phyloP scores from a whole-genome alignment of 2,329 filamentous ascomycete genomes.

The Ophiocordyceps camponoti-saundersi region DNA sequence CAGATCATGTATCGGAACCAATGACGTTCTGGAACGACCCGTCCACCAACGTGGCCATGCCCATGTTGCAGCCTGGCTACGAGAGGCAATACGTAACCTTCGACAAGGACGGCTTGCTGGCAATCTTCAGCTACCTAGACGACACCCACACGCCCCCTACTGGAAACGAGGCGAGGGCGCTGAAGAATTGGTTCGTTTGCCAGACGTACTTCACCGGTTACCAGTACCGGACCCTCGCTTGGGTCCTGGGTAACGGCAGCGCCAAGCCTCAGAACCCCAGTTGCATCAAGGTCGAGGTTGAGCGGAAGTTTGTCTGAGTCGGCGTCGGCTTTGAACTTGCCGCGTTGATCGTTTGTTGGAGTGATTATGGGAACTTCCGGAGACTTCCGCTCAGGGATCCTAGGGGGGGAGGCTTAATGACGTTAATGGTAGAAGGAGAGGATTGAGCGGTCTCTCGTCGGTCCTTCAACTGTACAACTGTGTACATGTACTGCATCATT shows the following conservation, averaged over 20 bases:
- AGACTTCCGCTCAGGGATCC: no score
- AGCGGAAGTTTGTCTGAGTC: constrained; percentile 4
- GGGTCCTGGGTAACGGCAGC: constrained; percentile 4
- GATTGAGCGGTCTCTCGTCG: no score
- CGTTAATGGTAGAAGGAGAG: no score
- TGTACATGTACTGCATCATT: no score
- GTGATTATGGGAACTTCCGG: no score
- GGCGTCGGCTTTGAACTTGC: background rate
- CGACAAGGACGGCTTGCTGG: constrained; percentile 4
- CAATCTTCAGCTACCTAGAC: constrained; percentile 6
- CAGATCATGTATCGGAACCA: constrained; percentile 2
- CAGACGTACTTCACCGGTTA: constrained; percentile 5
- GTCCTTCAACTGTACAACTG: no score
- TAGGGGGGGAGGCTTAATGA: no score
- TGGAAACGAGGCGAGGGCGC: background rate
- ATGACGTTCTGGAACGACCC: constrained; percentile 6
- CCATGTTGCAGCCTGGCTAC: constrained; percentile 6
- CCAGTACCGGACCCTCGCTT: constrained; percentile 5
- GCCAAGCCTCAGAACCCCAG: constrained; percentile 8
- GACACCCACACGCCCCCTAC: constrained; percentile 4
- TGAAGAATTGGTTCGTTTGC: constrained; percentile 8
- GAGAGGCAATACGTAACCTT: constrained; percentile 9
- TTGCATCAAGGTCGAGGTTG: constrained; percentile 8
- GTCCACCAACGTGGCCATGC: constrained; percentile 8
- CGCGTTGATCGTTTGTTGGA: background rate